Evolutionary conservation across 2,329 filamentous ascomycete genomes (phyloP).

Genomic region (Nigrograna mackinnonii): DNA sequence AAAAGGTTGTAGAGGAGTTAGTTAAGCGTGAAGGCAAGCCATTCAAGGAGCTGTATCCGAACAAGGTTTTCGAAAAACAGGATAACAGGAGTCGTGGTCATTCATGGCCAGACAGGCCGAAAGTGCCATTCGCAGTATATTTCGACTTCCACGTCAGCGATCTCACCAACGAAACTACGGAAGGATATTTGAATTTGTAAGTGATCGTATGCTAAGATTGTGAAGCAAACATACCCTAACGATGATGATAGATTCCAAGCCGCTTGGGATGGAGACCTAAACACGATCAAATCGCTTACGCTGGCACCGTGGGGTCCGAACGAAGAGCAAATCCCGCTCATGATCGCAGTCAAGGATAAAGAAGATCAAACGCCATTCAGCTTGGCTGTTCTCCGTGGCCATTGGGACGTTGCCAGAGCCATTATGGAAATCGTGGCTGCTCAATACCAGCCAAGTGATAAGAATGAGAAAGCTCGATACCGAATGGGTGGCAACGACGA

Average conservation of each 20-base stretch:
- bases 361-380: conserved; percentile 64
- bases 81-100: conserved; percentile 8
- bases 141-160: conserved; percentile 56
- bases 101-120: not conserved
- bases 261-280: conserved; percentile 70
- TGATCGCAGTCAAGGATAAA: conserved; percentile 63
- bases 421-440: conserved; percentile 72
- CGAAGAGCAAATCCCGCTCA: conserved; percentile 57
- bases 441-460: conserved; percentile 66
- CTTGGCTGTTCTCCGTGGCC: conserved; percentile 68
- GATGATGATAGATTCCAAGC: conserved; percentile 73
- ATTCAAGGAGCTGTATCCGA: conserved; percentile 66
- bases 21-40: conserved; percentile 65
- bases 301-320: conserved; percentile 61
- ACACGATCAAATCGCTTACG: conserved; percentile 67
- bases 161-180: conserved; percentile 57
- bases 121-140: conserved; percentile 5
- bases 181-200: conserved; percentile 67
- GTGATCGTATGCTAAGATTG: conserved; percentile 25
- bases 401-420: conserved; percentile 64
- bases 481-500: conserved; percentile 41
- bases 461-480: conserved; percentile 54
- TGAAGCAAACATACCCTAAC: no score
- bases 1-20: conserved; percentile 59
- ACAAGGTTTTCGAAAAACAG: conserved; percentile 7